Percentiles rank a stretch among this genome's conserved stretches.
Conservation (phyloP, 805 yeast genomes). For the Kluyveromyces dobzhanskii region DNA sequence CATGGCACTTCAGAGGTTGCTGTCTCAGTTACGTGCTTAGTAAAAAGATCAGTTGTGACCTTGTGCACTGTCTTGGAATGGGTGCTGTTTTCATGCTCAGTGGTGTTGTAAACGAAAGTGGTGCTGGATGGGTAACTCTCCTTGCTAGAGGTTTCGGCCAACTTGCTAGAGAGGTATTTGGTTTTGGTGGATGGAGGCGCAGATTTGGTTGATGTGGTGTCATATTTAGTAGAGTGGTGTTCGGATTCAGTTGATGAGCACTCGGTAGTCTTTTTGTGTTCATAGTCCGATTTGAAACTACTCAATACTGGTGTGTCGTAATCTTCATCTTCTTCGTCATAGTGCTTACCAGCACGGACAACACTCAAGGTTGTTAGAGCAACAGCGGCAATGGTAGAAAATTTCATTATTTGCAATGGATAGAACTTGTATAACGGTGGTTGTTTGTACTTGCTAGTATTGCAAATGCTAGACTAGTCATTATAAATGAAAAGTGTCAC, state of each 20-base stretch:
- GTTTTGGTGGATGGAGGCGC: too few relatives aligned
- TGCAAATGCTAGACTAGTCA: too few relatives aligned
- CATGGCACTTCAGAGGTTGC: neutral
- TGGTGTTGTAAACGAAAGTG: neutral
- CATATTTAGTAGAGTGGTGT: too few relatives aligned
- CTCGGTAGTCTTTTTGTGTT: neutral
- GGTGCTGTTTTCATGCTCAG: neutral
- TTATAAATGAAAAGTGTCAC: too few relatives aligned
- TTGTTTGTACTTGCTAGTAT: too few relatives aligned
- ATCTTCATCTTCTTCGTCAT: neutral
- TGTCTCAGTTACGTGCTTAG: neutral
- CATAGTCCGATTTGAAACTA: neutral
- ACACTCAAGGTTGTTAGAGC: conserved; percentile 1
- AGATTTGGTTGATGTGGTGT: too few relatives aligned
- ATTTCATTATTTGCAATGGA: conserved; percentile 1
- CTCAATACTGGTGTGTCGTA: too few relatives aligned
- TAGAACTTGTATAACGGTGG: too few relatives aligned
- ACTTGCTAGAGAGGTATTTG: too few relatives aligned
- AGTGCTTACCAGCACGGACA: conserved; percentile 1
- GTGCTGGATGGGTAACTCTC: neutral
- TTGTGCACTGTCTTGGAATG: neutral
- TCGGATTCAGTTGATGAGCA: neutral
- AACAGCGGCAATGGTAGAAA: neutral
- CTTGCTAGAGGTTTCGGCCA: too few relatives aligned
- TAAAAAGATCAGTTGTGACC: neutral